Conservation (phyloP, 331 rosid species). For the Rhamnella rubrinervis region DNA sequence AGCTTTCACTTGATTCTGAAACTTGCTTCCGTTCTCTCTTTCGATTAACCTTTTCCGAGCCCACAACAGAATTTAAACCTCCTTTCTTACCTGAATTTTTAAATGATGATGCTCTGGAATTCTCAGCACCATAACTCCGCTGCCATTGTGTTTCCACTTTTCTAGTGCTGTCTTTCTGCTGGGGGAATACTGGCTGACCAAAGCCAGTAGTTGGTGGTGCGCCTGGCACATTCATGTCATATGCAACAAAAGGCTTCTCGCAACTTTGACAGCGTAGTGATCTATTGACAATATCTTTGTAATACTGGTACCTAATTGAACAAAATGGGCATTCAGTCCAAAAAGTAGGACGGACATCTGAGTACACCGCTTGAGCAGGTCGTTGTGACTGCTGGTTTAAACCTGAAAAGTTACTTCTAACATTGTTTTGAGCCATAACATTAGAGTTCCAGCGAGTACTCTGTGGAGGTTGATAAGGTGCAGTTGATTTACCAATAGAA, state of each 20-base stretch:
- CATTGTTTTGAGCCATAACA: slow-evolving; percentile 47
- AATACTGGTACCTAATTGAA: slow-evolving; percentile 55
- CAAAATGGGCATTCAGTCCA: slow-evolving; percentile 93
- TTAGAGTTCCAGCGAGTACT: slow-evolving; percentile 35
- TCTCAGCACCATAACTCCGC: slow-evolving; percentile 25
- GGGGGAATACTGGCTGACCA: slow-evolving; percentile 45
- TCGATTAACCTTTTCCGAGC: slow-evolving; percentile 40
- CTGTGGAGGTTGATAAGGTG: slow-evolving; percentile 40
- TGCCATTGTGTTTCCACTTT: slow-evolving; percentile 36
- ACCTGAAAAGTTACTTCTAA: slow-evolving; percentile 39
- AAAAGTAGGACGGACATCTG: slow-evolving; percentile 49
- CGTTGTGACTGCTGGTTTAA: slow-evolving; percentile 40
- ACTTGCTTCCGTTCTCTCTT: slow-evolving; percentile 52
- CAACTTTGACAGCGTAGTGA: slow-evolving; percentile 76
- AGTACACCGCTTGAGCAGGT: slow-evolving; percentile 41
- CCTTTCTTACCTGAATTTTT: slow-evolving; percentile 26
- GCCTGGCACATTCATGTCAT: slow-evolving; percentile 45
- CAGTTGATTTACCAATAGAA: slow-evolving; percentile 32
- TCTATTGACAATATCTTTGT: slow-evolving; percentile 55
- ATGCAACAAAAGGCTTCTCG: slow-evolving; percentile 59
- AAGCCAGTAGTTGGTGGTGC: slow-evolving; percentile 38
- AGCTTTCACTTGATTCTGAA: slow-evolving; percentile 41
- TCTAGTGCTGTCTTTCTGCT: slow-evolving; percentile 30
- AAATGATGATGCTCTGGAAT: slow-evolving; percentile 28
- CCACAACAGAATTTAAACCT: slow-evolving; percentile 19